Base-by-base conservation (phyloP, 805 yeast genomes). In the Cyberlindnera japonica region DNA sequence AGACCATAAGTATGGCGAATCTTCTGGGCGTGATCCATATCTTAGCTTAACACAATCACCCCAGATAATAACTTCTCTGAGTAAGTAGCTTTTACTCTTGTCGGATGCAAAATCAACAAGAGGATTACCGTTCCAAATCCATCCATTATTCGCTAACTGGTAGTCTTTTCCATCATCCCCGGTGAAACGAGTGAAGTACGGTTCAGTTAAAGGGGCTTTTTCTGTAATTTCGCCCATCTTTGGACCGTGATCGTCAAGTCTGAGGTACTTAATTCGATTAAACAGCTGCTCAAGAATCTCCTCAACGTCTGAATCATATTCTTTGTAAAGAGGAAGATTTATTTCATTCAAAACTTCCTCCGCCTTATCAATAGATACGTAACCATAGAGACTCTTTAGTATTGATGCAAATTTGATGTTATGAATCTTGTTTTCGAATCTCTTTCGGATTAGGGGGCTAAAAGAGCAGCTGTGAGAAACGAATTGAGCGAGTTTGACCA, bases 111-210 rank as follows among this genome's bases (percentile, higher is more conserved):
- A 91, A 64, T 91, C 98, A 3, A 87, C 83, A 42, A 90, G 64
- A 2, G 98, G 97, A 51, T 91, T 81, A 10, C 96, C 97, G 38
- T 87, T 90, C 99, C 99, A 91, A 41, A 93, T 88, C 97, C 98
- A 91, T 34, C 99, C 99, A 56, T 93, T 91, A 58, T 93, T 93
- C 4, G 96, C 98, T 44, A 91, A 67, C 8, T 85, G 81, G 66
- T 80, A 81, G 1, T 71, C 65, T 27, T 72, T 68, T 3, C 89
- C 91, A 35, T 69, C 67, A 3, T 57, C 57, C 0, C 64, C 60
- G 3, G 51, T 58, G 50, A 90, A 77, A 43, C 89, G 68, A 2
- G 97, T 88, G 61, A 93, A 91, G 62, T 91, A 91, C 5, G 90
- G 80, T 61, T 91, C 98, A 2, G 85, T 75, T 27, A 91, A 67